phyloP scores from a whole-genome alignment of 768 basidiomycete genomes.

The Boletus rex-veris region DNA sequence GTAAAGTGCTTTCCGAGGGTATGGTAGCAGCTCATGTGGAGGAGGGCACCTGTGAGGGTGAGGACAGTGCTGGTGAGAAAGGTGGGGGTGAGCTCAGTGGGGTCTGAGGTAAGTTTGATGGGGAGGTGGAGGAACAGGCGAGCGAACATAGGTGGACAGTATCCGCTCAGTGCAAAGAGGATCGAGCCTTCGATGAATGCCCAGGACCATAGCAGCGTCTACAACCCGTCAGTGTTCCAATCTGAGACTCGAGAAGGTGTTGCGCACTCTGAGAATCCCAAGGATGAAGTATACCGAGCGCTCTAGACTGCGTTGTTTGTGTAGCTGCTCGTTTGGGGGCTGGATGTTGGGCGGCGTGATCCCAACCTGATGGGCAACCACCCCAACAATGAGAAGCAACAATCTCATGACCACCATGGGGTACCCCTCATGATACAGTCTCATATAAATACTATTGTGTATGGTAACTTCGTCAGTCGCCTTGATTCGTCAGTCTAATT shows the following conservation, averaged over 20 bases:
- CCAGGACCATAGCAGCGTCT: slow-evolving; percentile 3
- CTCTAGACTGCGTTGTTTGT: slow-evolving; percentile 9
- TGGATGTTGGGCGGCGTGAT: slow-evolving; percentile 15
- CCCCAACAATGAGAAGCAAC: slow-evolving; percentile 3
- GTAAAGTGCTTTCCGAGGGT: slow-evolving; percentile 24
- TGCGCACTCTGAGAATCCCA: not conserved
- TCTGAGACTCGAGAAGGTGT: not conserved
- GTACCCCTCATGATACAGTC: no score
- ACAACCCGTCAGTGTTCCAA: not conserved
- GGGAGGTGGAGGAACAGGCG: not conserved
- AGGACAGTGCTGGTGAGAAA: slow-evolving; percentile 9
- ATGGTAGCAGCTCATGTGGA: slow-evolving; percentile 18
- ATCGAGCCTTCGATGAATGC: slow-evolving; percentile 5
- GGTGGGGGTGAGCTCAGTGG: not conserved
- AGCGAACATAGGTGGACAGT: not conserved
- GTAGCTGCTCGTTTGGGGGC: slow-evolving; percentile 11
- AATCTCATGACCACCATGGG: slow-evolving; percentile 4
- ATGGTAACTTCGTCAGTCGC: no score
- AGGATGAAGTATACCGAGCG: not conserved
- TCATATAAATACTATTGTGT: no score
- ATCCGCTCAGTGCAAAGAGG: not conserved
- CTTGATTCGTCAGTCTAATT: no score
- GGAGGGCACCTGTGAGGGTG: slow-evolving; percentile 2
- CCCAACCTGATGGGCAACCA: not conserved
- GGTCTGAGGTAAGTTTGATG: no score